Evolutionary conservation across 495 filamentous ascomycete species (phyloP).

Genomic region (Neurospora sp.): DNA sequence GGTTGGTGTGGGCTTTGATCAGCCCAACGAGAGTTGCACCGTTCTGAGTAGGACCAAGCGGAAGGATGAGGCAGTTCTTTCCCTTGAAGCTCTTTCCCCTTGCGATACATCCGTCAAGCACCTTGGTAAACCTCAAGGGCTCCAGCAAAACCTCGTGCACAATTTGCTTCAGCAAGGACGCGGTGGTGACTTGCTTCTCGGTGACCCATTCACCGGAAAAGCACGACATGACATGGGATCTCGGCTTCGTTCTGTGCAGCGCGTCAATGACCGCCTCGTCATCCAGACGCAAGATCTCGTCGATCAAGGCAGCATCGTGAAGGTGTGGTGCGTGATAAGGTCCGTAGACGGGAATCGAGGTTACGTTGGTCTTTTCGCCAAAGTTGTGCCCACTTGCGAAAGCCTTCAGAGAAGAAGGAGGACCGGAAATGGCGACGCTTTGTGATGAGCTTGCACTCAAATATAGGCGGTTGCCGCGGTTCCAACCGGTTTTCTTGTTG

Average conservation of each 20-base stretch:
- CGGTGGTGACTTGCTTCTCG: conserved; percentile 29
- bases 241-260: conserved; percentile 37
- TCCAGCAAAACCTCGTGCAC: conserved; percentile 51
- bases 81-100: conserved; percentile 27
- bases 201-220: conserved; percentile 38
- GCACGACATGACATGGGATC: conserved; percentile 49
- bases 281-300: conserved; percentile 44
- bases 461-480: conserved; percentile 51
- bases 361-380: conserved; percentile 37
- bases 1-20: conserved; percentile 27
- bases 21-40: conserved; percentile 31
- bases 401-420: conserved; percentile 50
- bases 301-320: conserved; percentile 49
- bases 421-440: conserved; percentile 69
- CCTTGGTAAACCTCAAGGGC: conserved; percentile 47
- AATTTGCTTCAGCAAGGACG: conserved; percentile 39
- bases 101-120: conserved; percentile 43
- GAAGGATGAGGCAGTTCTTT: conserved; percentile 39
- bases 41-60: conserved; percentile 42
- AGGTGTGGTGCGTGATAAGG: conserved; percentile 76
- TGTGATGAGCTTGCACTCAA: conserved; percentile 62
- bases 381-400: conserved; percentile 47
- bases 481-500: conserved; percentile 26
- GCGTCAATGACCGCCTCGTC: conserved; percentile 25
- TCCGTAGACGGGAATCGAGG: conserved; percentile 61